Base-by-base conservation (phyloP, 225 moss, liverwort and hornwort species). In the Bryum argenteum region DNA sequence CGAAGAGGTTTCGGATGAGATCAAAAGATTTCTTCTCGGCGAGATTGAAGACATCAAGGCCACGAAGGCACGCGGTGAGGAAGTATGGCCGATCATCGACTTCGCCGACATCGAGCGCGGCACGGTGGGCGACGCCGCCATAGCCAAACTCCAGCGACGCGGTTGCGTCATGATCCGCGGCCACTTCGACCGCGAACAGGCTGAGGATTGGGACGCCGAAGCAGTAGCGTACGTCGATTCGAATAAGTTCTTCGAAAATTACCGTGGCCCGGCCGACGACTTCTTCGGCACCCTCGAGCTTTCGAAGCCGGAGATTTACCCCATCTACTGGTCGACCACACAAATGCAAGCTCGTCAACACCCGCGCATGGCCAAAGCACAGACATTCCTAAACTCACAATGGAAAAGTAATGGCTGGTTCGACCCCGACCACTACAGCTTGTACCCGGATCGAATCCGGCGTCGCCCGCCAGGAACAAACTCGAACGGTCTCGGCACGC, bases 261-360 rank as follows among this genome's bases (percentile, higher is more conserved):
- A 82, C 54, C 28, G 61, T 15, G 82, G 82, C 39, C 82, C 82
- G 5, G 82, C 78, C 3, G 82, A 82, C 38, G 78, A 82, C 66
- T 82, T n/a, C 66, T 82, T 82, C 53, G 75, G 71, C 66, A 71
- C 73, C 18, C 61, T 82, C 24, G 82, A 71, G 7, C 50, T 75
- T 40, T 78, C 82, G 5, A 75, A 66, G 33, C 82, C 75, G 8
- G 82, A 82, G 21, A 78, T 82, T 3, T 82, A 75, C 24, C 82
- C 82, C 17, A 78, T 82, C 40, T 82, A 82, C 66, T 82, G 82
- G 82, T 82, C 82, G 10, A 39, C 61, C 45, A 50, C 82, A 9
- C 82, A 82, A 51, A 82, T 82, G 78, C 51, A 82, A 62, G 82
- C 78, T 9, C 82, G 82, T 15, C 82, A 82, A 11, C 82, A 82